A percentile compares a stretch with the other conserved stretches of the same genome.
Evolutionary conservation across 768 basidiomycete genomes (phyloP).

Genomic region (Lactifluus echinatus): DNA sequence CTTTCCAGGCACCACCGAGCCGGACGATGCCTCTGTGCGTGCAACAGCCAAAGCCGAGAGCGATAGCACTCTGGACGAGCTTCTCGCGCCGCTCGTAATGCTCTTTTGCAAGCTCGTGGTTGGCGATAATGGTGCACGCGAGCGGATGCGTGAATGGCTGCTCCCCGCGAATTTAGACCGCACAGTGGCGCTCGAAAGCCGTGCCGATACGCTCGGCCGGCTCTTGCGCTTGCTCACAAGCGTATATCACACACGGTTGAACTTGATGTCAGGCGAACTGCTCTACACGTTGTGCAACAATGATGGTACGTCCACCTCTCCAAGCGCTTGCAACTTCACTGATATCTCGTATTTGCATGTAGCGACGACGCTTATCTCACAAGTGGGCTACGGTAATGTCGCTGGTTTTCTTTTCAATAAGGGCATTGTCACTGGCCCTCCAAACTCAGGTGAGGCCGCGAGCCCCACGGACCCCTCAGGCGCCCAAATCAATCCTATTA

Average conservation of each 20-base stretch:
- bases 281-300: conserved; percentile 76
- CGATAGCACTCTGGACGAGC: conserved; percentile 64
- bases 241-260: conserved; percentile 64
- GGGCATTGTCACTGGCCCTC: conserved; percentile 64
- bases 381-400: conserved; percentile 92
- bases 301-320: conserved; percentile 40
- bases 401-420: conserved; percentile 92
- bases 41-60: conserved; percentile 40
- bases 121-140: conserved; percentile 50
- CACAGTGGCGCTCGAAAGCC: conserved; percentile 60
- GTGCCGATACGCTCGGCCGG: conserved; percentile 67
- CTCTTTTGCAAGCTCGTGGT: conserved; percentile 64
- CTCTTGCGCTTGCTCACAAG: conserved; percentile 68
- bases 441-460: conserved; percentile 28
- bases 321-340: background rate
- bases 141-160: conserved; percentile 55
- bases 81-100: conserved; percentile 66
- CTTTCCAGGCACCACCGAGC: conserved; percentile 54
- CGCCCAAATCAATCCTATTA: conserved; percentile 71
- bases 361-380: conserved; percentile 66
- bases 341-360: background rate
- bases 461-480: conserved; percentile 27
- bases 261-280: conserved; percentile 79
- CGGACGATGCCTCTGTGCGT: conserved; percentile 57
- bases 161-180: conserved; percentile 78